Conservation (phyloP, 208 protist genomes). For the Wallacemonas sp. region DNA sequence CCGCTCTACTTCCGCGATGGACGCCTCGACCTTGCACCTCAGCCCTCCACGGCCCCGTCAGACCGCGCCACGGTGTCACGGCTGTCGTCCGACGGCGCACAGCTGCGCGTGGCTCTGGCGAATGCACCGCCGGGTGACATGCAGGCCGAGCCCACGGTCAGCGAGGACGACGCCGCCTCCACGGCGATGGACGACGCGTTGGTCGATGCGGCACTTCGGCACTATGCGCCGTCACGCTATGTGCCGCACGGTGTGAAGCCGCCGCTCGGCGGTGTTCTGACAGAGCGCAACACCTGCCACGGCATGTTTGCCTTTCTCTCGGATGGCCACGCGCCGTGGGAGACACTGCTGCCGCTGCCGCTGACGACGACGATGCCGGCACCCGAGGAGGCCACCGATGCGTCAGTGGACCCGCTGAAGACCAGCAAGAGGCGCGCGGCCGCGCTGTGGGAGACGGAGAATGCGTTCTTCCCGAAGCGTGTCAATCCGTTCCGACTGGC, state of each 20-base stretch:
- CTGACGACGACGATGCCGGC: no score
- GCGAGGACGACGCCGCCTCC: background rate
- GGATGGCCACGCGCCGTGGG: conserved; percentile 14
- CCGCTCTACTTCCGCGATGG: conserved; percentile 57
- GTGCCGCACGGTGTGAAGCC: conserved; percentile 44
- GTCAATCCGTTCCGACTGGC: background rate
- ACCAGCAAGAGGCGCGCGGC: background rate
- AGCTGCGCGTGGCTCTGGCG: background rate
- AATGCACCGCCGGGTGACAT: conserved; percentile 11
- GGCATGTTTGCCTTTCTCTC: conserved; percentile 71
- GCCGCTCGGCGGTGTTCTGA: conserved; percentile 70
- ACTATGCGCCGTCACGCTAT: conserved; percentile 29
- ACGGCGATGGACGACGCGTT: background rate
- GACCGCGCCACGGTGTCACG: background rate
- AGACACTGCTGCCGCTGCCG: background rate
- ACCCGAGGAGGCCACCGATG: background rate
- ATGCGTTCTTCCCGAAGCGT: background rate
- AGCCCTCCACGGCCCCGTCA: conserved; percentile 9
- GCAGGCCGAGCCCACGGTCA: conserved; percentile 13
- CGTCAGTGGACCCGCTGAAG: background rate
- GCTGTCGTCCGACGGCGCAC: background rate
- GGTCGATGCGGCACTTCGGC: background rate
- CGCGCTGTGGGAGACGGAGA: background rate
- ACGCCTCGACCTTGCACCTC: conserved; percentile 37
- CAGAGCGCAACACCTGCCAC: conserved; percentile 69